Evolutionary conservation across 1,284 basidiomycete species (phyloP), one percentile per base, ranked within the genome.

Genomic region (Pyrrhoderma lamaoense): DNA sequence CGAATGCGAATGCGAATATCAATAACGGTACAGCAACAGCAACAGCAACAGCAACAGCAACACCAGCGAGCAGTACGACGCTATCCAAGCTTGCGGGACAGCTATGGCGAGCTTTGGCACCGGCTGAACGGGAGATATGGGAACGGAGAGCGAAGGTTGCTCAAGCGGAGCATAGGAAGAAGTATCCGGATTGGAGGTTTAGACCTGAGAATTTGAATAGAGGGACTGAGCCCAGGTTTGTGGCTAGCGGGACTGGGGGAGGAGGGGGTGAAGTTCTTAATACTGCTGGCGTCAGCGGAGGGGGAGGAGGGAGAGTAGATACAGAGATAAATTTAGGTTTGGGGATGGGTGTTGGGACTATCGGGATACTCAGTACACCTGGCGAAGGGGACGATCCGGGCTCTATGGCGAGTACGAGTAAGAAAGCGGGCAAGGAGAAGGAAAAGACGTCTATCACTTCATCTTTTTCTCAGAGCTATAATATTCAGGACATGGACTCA

Each of bases 161-260:
- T 2, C 85, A 85, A 60, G 82, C 77, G 3, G 85, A 89, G 61
- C 89, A 91, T 64, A 75, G 85, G 61, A 75, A 73, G 57, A 76
- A 80, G 60, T 89, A 86, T 62, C 85, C 85, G 0, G 79, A 85
- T 64, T 88, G 85, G 82, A 70, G 85, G 42, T 88, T 87, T 65
- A 73, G 80, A 40, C 84, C 82, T 13, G 70, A 77, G 35, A 79
- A 80, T 56, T 73, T 74, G 27, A 67, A 69, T 47, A 62, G 16
- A 4, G 47, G 18, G 14, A 19, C 21, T 67, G 71, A 56, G 69
- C 77, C 60, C 74, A 58, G 61, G 78, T 27, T 57, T 79, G 48
- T 67, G 73, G 4, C 70, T 72, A 52, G 79, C 76, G 16, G 75
- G 75, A 62, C 74, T 64, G 18, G 76, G 75, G 46, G 38, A 27